Conservation (phyloP, 495 filamentous ascomycete genomes). For the Xylaria nigripes region DNA sequence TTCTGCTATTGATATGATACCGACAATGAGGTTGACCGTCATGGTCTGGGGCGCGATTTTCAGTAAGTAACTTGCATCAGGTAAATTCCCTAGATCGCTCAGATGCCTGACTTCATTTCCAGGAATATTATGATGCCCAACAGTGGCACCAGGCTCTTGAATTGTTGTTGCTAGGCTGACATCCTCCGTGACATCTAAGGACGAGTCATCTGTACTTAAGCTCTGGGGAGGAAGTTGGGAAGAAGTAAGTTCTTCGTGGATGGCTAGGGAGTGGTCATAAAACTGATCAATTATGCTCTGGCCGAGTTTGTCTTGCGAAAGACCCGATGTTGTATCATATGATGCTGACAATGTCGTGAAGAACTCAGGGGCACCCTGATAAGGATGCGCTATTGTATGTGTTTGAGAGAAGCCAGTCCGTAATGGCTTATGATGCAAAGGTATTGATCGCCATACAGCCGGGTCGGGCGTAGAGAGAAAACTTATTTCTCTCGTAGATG, state of each 20-base stretch:
- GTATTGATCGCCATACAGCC: constrained; percentile 42
- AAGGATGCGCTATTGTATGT: constrained; percentile 29
- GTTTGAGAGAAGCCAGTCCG: constrained; percentile 41
- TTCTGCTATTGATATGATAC: constrained; percentile 61
- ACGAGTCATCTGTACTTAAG: constrained; percentile 18
- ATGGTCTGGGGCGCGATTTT: constrained; percentile 73
- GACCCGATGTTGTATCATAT: constrained; percentile 22
- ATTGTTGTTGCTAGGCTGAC: constrained; percentile 9
- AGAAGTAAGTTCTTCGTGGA: constrained; percentile 50
- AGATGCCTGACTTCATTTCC: constrained; percentile 30
- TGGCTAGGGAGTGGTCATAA: constrained; percentile 63
- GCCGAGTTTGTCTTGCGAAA: constrained; percentile 12
- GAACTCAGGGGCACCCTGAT: constrained; percentile 36
- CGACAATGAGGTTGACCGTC: constrained; percentile 67
- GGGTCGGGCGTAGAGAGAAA: constrained; percentile 19
- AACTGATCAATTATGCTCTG: constrained; percentile 45
- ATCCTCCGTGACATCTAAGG: constrained; percentile 19
- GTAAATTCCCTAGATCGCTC: constrained; percentile 62
- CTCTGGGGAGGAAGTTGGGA: constrained; percentile 38
- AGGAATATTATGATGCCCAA: background rate
- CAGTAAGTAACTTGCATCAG: constrained; percentile 55
- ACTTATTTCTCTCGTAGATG: constrained; percentile 6
- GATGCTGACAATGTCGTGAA: constrained; percentile 38
- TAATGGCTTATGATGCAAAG: constrained; percentile 29
- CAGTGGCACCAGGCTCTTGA: background rate